A percentile compares a stretch with the other conserved stretches of the same genome.
Evolutionary conservation across 495 filamentous ascomycete genomes (phyloP).

Genomic region (Choiromyces venosus): DNA sequence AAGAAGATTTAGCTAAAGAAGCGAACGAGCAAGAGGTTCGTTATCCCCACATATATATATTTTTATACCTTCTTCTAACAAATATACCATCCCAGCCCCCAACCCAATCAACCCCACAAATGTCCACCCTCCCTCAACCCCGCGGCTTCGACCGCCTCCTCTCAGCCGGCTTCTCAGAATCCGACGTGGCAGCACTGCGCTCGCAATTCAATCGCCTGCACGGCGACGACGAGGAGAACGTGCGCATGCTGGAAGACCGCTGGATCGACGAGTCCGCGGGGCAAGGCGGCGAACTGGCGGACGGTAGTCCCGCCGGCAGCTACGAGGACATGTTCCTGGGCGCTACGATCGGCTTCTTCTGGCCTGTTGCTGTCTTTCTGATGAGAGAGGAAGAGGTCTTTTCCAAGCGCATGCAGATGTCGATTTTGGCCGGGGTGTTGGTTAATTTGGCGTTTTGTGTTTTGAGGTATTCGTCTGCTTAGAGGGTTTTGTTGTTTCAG

Average conservation of each 20-base stretch:
- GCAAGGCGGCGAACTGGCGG: conserved; percentile 46
- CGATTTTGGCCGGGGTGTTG: conserved; percentile 73
- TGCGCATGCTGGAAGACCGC: conserved; percentile 70
- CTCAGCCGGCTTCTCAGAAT: conserved; percentile 66
- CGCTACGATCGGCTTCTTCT: conserved; percentile 86
- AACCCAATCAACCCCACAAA: conserved; percentile 58
- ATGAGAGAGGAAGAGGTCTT: conserved; percentile 84
- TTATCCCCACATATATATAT: not conserved
- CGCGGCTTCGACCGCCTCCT: conserved; percentile 82
- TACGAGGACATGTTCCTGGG: conserved; percentile 86
- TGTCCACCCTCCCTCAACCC: conserved; percentile 34
- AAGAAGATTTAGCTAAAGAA: conserved; percentile 65
- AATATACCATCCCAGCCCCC: conserved; percentile 30
- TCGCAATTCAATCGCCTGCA: conserved; percentile 80
- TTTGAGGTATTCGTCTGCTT: conserved; percentile 48
- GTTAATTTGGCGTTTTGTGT: conserved; percentile 67
- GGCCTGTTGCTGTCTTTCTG: conserved; percentile 76
- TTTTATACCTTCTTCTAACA: not conserved
- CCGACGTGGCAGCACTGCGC: conserved; percentile 74
- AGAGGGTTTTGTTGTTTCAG: not conserved
- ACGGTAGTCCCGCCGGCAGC: conserved; percentile 46
- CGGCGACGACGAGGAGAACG: conserved; percentile 48
- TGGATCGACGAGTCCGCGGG: conserved; percentile 71
- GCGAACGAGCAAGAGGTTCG: conserved; percentile 42
- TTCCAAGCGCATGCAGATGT: conserved; percentile 72